A percentile compares a stretch with the other conserved stretches of the same genome.
Conservation (phyloP, 345 rosid species). For the Alliaria petiolata region DNA sequence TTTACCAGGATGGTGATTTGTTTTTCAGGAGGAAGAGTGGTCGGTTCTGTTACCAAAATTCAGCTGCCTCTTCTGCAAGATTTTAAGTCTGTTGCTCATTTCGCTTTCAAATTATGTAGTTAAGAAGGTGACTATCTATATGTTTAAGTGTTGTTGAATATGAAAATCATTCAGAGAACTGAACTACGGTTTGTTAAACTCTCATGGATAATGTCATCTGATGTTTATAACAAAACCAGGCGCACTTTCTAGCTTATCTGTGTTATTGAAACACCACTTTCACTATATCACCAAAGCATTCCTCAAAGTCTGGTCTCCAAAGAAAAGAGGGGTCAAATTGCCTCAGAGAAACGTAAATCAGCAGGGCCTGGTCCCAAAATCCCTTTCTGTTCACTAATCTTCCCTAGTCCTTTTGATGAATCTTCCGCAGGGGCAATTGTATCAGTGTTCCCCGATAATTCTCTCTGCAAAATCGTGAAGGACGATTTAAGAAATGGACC, state of each 20-base stretch:
- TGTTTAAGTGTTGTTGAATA: slow-evolving; percentile 11
- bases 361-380: slow-evolving; percentile 93
- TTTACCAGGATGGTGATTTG: not conserved
- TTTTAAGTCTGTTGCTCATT: not conserved
- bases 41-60: not conserved
- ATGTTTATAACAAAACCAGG: not conserved
- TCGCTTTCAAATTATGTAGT: not conserved
- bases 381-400: slow-evolving; percentile 91
- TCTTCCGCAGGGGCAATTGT: slow-evolving; percentile 36
- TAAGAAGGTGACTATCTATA: not conserved
- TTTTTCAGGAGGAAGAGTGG: not conserved
- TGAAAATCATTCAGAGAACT: not conserved
- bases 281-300: not conserved
- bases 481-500: not conserved
- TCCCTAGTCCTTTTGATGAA: slow-evolving; percentile 67
- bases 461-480: slow-evolving; percentile 44
- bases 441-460: slow-evolving; percentile 55
- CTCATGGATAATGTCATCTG: not conserved
- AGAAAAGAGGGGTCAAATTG: slow-evolving; percentile 35
- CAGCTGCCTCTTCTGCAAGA: not conserved
- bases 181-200: not conserved
- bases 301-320: not conserved
- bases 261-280: not conserved
- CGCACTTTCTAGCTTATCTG: not conserved
- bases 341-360: slow-evolving; percentile 82